Base-by-base conservation (phyloP, 1,284 basidiomycete species). In the Trametes pubescens region DNA sequence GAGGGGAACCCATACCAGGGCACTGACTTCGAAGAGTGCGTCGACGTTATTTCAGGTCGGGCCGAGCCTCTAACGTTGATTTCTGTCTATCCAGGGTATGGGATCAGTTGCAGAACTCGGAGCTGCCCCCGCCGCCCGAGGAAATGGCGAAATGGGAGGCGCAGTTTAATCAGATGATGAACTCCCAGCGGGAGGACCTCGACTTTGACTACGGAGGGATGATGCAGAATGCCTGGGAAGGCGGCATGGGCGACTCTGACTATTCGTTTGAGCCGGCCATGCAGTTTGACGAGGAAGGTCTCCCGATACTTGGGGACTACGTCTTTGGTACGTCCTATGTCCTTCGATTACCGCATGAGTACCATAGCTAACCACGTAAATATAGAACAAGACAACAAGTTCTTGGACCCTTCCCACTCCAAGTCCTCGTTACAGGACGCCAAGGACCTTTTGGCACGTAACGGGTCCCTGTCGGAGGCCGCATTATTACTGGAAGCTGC, bases 101-200 rank as follows among this genome's bases (percentile, higher is more conserved):
- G 88, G 80, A 86, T 54, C 78, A 84, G 34, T 69, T 89, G 32
- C 85, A 86, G 71, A 81, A 83, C 57, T 87, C 88, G 0, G 83
- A 85, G 43, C 64, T 83, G 26, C 84, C 86, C 2, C 85, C 86
- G 1, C 84, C 81, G 49, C 78, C 81, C 35, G 88, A 88, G 72
- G 88, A 94, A 67, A 76, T 94, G 52, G 87, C 90, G 4, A 90
- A 90, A 74, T 97, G 95, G 95, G 96, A 97, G 75, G 87, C 89
- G 9, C 90, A 96, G 75, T 94, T 96, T 72, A 92, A 92, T 63
- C 90, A 94, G 70, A 78, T 93, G 44, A 92, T 93, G 87, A 82
- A 82, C 37, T 74, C 83, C 4, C 81, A 88, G 64, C 83, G 88
- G 38, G 88, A 91, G 24, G 89, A 91, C 46, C 74, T 84, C 1